Conservation (phyloP, 2,329 filamentous ascomycete species). For the Aspergillus aculeatinus region DNA sequence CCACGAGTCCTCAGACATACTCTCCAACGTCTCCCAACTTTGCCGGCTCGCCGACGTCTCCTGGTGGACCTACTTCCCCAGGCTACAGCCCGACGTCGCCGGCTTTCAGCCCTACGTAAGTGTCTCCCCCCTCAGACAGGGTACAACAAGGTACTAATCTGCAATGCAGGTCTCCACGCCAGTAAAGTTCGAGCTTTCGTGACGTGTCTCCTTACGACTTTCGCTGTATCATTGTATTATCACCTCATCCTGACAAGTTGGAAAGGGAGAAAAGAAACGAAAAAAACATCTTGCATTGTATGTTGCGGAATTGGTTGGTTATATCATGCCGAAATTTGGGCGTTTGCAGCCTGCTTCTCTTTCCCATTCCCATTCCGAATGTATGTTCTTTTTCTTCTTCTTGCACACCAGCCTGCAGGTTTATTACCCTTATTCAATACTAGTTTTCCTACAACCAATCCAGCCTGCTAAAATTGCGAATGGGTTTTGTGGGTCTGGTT, state of each 20-base stretch:
- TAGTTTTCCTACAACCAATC: constrained; percentile 19
- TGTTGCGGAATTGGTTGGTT: constrained; percentile 40
- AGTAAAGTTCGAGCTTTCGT: constrained; percentile 33
- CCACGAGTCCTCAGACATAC: constrained; percentile 49
- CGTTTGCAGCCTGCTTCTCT: constrained; percentile 24
- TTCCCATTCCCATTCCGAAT: constrained; percentile 25
- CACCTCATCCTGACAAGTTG: constrained; percentile 25
- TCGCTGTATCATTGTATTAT: constrained; percentile 40
- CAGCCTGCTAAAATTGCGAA: constrained; percentile 34
- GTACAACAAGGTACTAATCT: constrained; percentile 15
- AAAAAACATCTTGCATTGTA: constrained; percentile 39
- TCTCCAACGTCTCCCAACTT: constrained; percentile 53
- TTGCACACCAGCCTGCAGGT: constrained; percentile 21
- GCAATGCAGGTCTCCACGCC: constrained; percentile 39
- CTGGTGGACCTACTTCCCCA: constrained; percentile 41
- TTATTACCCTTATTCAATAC: constrained; percentile 19
- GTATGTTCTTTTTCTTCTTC: constrained; percentile 34
- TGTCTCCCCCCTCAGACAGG: constrained; percentile 10
- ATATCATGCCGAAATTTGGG: constrained; percentile 37
- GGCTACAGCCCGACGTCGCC: constrained; percentile 47
- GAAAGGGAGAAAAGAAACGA: constrained; percentile 33
- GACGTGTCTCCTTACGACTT: constrained; percentile 21
- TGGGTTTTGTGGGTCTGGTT: constrained; percentile 26
- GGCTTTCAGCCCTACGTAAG: constrained; percentile 45
- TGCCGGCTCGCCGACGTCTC: constrained; percentile 46